These are phyloP conservation scores for Rhizopogon roseolus DNA, from an alignment of 768 basidiomycete genomes.

Conservation along the genomic window DNA sequence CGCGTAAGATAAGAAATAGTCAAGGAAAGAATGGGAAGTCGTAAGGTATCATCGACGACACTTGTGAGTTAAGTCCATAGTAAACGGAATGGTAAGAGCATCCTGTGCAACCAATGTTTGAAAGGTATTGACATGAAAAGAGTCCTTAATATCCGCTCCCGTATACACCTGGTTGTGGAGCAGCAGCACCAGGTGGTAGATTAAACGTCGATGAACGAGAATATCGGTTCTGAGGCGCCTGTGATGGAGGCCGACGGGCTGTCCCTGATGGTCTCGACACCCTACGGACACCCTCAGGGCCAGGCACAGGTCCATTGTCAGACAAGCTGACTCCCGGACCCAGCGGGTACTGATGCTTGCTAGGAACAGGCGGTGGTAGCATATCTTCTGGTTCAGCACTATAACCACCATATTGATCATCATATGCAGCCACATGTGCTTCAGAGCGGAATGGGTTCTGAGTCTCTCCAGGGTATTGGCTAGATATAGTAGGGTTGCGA, in stretches of 20 bases:
- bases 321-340: conserved; percentile 72
- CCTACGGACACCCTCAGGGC: conserved; percentile 72
- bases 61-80: background rate
- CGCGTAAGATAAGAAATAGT: background rate
- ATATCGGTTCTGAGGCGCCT: conserved; percentile 64
- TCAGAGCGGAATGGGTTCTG: conserved; percentile 58
- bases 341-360: conserved; percentile 13
- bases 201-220: conserved; percentile 54
- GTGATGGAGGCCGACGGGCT: conserved; percentile 55
- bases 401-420: conserved; percentile 29
- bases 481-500: conserved; percentile 32
- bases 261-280: conserved; percentile 53
- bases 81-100: conserved; percentile 2
- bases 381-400: conserved; percentile 33
- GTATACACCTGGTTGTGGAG: conserved; percentile 40
- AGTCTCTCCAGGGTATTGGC: conserved; percentile 41
- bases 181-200: conserved; percentile 74
- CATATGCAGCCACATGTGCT: conserved; percentile 35
- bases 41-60: conserved; percentile 5
- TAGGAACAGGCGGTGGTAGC: conserved; percentile 8
- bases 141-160: conserved; percentile 6
- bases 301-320: conserved; percentile 81
- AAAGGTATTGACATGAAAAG: conserved; percentile 2
- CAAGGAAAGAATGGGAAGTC: background rate
- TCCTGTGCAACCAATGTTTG: background rate